Percentiles rank a stretch among this genome's conserved stretches.
These are phyloP conservation scores for Picocystis sp. DNA, from an alignment of 163 green algal genomes.

Conservation along the genomic window DNA sequence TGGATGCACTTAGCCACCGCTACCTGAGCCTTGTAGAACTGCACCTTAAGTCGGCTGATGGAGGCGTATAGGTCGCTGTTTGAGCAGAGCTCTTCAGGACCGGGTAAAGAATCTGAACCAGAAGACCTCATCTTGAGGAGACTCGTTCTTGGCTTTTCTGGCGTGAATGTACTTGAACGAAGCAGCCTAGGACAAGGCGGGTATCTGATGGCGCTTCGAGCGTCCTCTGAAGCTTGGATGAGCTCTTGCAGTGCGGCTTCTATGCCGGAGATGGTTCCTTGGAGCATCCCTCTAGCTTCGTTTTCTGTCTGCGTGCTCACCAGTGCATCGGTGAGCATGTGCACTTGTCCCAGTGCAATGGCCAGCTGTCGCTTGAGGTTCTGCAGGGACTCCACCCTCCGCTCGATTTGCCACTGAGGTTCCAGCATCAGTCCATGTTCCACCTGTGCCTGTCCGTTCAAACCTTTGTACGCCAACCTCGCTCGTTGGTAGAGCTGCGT, in stretches of 20 bases:
- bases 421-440: neutral
- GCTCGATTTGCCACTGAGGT: too few species aligned
- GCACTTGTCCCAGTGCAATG: slow-evolving; percentile 1
- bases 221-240: too few species aligned
- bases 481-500: slow-evolving; percentile 1
- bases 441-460: neutral
- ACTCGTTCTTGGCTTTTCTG: too few species aligned
- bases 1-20: neutral
- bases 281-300: neutral
- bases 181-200: too few species aligned
- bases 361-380: slow-evolving; percentile 2
- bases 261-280: neutral
- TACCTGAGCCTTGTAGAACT: slow-evolving; percentile 1
- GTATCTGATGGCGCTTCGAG: too few species aligned
- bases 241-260: too few species aligned
- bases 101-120: too few species aligned
- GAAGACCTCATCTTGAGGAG: too few species aligned
- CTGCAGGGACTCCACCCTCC: neutral
- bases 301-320: neutral
- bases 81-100: too few species aligned
- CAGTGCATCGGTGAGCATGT: slow-evolving; percentile 3
- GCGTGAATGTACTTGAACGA: too few species aligned
- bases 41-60: slow-evolving; percentile 1
- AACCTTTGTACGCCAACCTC: neutral
- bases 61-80: neutral